phyloP scores from a whole-genome alignment of 2,329 filamentous ascomycete species.

The Cladosporium sp. region DNA sequence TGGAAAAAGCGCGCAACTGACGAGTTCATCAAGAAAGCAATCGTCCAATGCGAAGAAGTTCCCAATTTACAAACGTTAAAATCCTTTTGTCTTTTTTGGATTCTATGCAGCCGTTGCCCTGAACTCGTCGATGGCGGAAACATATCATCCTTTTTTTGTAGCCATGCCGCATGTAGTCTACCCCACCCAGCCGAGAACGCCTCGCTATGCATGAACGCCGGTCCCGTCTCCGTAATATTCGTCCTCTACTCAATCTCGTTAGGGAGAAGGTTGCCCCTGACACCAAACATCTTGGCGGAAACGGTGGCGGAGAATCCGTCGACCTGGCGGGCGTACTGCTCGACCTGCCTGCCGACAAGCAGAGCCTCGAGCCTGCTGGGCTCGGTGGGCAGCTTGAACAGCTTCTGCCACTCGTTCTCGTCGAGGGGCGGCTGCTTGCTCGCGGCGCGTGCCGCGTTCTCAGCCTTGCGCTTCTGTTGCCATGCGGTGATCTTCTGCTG shows the following conservation, averaged over 20 bases:
- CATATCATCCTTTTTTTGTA: neutral
- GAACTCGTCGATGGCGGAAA: neutral
- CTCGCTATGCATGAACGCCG: conserved; percentile 14
- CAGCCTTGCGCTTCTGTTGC: conserved; percentile 94
- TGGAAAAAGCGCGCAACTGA: too few species aligned
- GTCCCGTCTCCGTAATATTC: conserved; percentile 11
- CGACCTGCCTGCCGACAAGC: conserved; percentile 91
- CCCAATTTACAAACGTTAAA: neutral
- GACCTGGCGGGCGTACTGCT: conserved; percentile 96
- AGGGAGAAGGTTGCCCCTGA: conserved; percentile 66
- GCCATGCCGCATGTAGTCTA: conserved; percentile 9
- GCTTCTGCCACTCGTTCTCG: conserved; percentile 96
- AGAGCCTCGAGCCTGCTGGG: conserved; percentile 90
- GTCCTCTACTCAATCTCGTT: conserved; percentile 5
- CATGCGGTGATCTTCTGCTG: conserved; percentile 95
- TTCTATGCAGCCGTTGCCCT: conserved; percentile 1
- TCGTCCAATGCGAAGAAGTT: too few species aligned
- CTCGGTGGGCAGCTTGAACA: conserved; percentile 97
- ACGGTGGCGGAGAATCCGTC: conserved; percentile 92
- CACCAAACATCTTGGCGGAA: conserved; percentile 96
- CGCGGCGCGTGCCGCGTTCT: conserved; percentile 79
- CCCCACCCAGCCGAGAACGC: conserved; percentile 13
- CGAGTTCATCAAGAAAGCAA: too few species aligned
- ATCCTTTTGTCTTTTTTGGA: conserved; percentile 3
- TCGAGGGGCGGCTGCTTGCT: conserved; percentile 87